Evolutionary conservation across 352 stramenopile species (phyloP).

Genomic region (Globisporangium nunn): DNA sequence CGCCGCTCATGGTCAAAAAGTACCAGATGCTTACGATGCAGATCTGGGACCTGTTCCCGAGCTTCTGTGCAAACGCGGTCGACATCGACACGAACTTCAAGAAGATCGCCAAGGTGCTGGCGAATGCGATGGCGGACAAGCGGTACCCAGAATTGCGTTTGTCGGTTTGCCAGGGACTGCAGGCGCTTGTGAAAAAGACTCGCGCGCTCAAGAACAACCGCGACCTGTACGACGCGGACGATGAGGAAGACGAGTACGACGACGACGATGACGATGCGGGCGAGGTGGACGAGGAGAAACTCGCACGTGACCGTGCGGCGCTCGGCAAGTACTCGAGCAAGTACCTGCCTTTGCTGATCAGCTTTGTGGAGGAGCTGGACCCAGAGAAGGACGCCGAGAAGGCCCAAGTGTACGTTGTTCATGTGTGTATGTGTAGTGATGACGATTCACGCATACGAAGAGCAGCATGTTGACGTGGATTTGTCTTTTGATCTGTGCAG

Average conservation of each 20-base stretch:
- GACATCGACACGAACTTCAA: conserved; percentile 82
- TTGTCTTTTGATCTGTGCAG: conserved; percentile 1
- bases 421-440: background rate
- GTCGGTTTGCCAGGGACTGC: conserved; percentile 79
- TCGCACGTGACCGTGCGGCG: conserved; percentile 62
- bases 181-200: conserved; percentile 71
- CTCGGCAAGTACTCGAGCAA: conserved; percentile 72
- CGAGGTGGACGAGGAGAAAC: conserved; percentile 70
- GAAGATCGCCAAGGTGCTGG: conserved; percentile 80
- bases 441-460: background rate
- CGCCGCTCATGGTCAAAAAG: conserved; percentile 64
- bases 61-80: conserved; percentile 57
- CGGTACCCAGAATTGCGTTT: conserved; percentile 79
- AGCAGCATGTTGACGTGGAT: background rate
- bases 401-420: conserved; percentile 28
- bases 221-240: conserved; percentile 40
- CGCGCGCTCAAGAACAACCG: conserved; percentile 32
- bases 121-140: conserved; percentile 84
- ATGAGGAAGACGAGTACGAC: conserved; percentile 30
- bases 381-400: conserved; percentile 70
- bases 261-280: conserved; percentile 40
- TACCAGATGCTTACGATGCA: conserved; percentile 74
- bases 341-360: conserved; percentile 83
- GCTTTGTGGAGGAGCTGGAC: conserved; percentile 77
- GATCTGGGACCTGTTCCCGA: conserved; percentile 79